A percentile compares a stretch with the other conserved stretches of the same genome.
Evolutionary conservation across 2,329 filamentous ascomycete genomes (phyloP).

Genomic region (Apiospora saccharicola): DNA sequence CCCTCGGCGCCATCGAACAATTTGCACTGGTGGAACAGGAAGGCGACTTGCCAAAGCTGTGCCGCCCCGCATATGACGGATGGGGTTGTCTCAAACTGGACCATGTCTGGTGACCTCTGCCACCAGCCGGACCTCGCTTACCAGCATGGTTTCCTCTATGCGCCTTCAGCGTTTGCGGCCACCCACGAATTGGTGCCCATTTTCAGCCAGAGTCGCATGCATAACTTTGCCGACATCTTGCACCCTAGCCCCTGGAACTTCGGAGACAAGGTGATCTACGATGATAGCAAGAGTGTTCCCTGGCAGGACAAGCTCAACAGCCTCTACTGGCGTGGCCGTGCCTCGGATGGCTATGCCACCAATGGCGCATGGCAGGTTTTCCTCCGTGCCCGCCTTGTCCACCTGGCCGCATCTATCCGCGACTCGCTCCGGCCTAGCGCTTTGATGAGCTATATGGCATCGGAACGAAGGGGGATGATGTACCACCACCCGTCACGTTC

Average conservation of each 20-base stretch:
- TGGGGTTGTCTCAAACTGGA: slow-evolving; percentile 53
- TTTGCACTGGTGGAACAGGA: slow-evolving; percentile 49
- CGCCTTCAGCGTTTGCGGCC: slow-evolving; percentile 51
- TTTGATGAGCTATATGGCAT: slow-evolving; percentile 27
- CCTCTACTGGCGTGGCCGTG: slow-evolving; percentile 63
- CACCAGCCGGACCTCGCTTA: slow-evolving; percentile 56
- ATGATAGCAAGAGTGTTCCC: slow-evolving; percentile 47
- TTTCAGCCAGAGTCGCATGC: slow-evolving; percentile 63
- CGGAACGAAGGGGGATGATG: neutral
- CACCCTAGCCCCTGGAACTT: slow-evolving; percentile 52
- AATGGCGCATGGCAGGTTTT: slow-evolving; percentile 64
- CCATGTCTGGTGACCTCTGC: slow-evolving; percentile 54
- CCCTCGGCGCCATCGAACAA: slow-evolving; percentile 53
- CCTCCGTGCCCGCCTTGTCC: slow-evolving; percentile 65
- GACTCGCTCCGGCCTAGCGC: slow-evolving; percentile 27
- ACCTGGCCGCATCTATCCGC: slow-evolving; percentile 52
- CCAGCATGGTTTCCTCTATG: slow-evolving; percentile 59
- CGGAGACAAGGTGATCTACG: slow-evolving; percentile 47
- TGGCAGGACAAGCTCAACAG: slow-evolving; percentile 57
- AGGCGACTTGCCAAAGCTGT: slow-evolving; percentile 43
- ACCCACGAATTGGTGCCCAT: slow-evolving; percentile 59
- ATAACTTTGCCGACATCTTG: slow-evolving; percentile 61
- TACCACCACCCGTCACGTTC: slow-evolving; percentile 29
- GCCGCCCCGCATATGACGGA: slow-evolving; percentile 47
- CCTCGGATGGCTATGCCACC: slow-evolving; percentile 58